Conservation (phyloP, 495 filamentous ascomycete genomes). For the Aspergillus saccharolyticus region DNA sequence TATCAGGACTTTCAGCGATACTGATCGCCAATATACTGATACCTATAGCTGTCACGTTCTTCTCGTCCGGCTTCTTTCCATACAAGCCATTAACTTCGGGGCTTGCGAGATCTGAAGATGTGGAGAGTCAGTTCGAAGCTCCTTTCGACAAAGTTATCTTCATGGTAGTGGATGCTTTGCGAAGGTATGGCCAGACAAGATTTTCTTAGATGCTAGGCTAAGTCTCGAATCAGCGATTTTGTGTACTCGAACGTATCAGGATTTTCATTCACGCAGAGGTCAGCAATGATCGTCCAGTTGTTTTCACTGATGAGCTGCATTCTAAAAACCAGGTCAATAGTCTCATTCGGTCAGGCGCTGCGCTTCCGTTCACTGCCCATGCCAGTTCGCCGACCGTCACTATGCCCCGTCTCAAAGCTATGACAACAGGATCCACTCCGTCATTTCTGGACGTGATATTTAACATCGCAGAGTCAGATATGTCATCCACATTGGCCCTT, state of each 20-base stretch:
- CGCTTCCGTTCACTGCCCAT: conserved; percentile 91
- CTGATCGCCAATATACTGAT: conserved; percentile 67
- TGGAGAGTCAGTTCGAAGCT: conserved; percentile 33
- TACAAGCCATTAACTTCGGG: conserved; percentile 92
- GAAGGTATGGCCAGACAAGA: conserved; percentile 55
- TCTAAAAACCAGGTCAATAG: conserved; percentile 38
- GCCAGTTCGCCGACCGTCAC: conserved; percentile 96
- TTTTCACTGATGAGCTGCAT: not conserved
- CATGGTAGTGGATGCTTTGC: conserved; percentile 94
- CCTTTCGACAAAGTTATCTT: conserved; percentile 88
- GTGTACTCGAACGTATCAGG: conserved; percentile 77
- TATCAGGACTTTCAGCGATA: conserved; percentile 22
- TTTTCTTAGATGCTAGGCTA: conserved; percentile 10
- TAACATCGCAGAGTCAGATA: conserved; percentile 93
- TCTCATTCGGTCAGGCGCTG: conserved; percentile 74
- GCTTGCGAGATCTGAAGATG: conserved; percentile 58
- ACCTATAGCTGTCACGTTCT: conserved; percentile 69
- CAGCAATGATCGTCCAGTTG: conserved; percentile 14
- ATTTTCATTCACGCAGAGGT: conserved; percentile 91
- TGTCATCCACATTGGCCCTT: conserved; percentile 71
- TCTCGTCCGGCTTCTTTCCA: conserved; percentile 93
- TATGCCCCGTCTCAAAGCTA: conserved; percentile 95
- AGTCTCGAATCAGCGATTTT: conserved; percentile 67
- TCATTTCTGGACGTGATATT: conserved; percentile 96
- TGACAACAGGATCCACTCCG: conserved; percentile 93